A percentile compares a stretch with the other conserved stretches of the same genome.
phyloP scores from a whole-genome alignment of 2,329 filamentous ascomycete species.

The Dactylonectria estremocensis region DNA sequence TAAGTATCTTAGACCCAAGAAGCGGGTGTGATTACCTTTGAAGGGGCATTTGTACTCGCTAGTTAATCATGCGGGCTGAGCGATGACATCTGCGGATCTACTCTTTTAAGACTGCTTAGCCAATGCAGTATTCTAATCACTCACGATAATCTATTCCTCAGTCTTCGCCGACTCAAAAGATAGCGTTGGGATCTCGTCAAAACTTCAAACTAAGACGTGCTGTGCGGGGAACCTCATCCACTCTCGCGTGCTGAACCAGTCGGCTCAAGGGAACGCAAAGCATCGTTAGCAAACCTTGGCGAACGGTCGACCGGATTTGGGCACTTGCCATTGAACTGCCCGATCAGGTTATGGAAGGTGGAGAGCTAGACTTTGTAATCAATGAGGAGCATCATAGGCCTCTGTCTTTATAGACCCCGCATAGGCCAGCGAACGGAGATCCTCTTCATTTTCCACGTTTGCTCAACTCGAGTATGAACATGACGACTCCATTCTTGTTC shows the following conservation, averaged over 20 bases:
- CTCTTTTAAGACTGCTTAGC: no score
- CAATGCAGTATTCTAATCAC: no score
- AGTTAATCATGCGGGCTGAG: no score
- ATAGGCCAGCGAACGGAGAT: not conserved
- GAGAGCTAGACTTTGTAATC: no score
- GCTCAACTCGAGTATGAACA: not conserved
- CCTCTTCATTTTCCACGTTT: not conserved
- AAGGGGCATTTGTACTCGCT: no score
- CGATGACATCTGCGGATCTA: no score
- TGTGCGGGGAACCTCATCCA: not conserved
- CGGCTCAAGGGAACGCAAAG: not conserved
- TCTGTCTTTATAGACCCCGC: not conserved
- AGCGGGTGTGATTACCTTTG: no score
- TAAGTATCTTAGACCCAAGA: not conserved
- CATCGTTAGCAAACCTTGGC: no score
- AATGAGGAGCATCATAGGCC: no score
- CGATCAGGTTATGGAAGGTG: not conserved
- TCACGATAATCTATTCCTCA: no score
- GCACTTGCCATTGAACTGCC: not conserved
- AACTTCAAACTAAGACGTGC: not conserved
- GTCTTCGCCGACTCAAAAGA: not conserved
- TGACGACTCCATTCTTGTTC: constrained; percentile 40
- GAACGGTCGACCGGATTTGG: not conserved
- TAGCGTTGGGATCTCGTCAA: not conserved
- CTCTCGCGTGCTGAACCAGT: not conserved